Evolutionary conservation across 2,329 filamentous ascomycete species (phyloP), one percentile per base, ranked within the genome.

Genomic region (Cyphellophora attinorum): DNA sequence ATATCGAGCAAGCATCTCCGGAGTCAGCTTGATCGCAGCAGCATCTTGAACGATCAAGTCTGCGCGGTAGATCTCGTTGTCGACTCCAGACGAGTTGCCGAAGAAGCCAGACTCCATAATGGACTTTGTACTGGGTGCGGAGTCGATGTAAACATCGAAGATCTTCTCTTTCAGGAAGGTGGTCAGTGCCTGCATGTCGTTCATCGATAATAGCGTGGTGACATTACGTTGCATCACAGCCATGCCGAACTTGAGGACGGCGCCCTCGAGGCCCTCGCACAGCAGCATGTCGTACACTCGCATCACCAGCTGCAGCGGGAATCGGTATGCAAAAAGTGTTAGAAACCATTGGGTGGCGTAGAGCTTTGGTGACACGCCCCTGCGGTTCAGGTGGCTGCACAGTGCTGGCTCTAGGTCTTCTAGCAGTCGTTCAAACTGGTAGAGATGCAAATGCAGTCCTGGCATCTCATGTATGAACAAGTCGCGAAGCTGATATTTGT

Each of bases 341-440:
- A 98, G 72, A 61, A 98, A 98, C 91, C 91, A 98, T 58, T 98
- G 91, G 0, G 91, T 98, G 29, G 91, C 91, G 55, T 98, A 98
- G 6, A 98, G 70, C 53, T 94, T 85, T 1, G 91, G 82, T 6
- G 82, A 82, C 35, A 98, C 91, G 45, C 85, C 80, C 37, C 83
- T 77, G 39, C 91, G 79, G 52, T 84, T 83, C 37, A 98, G 74
- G 58, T 98, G 91, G 55, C 89, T 95, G 61, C 93, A 95, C 5
- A 98, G 66, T 2, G 88, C 88, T 2, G 93, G 91, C 55, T 98
- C 89, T 28, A 89, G 69, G 50, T 98, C 91, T 60, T 98, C 91
- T 17, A 98, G 67, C 13, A 98, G 66, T 16, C 91, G 78, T 61
- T 96, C 91, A 51, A 98, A 98, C 48, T 94, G 85, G 59, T 93